Conservation (phyloP, 306 rosid species). For the Albizia julibrissin region DNA sequence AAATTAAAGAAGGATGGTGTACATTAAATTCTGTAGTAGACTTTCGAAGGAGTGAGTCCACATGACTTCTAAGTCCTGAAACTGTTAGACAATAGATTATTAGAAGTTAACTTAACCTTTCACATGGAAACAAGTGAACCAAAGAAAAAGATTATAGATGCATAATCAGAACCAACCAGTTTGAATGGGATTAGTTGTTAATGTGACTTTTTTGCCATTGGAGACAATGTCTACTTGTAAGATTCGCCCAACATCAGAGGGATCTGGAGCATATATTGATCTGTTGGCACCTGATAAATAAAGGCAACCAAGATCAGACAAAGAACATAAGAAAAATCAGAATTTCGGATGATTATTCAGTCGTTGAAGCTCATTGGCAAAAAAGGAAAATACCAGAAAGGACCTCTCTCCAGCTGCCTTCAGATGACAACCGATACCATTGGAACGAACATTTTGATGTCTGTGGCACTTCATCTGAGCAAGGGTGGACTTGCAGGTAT, state of each 20-base stretch:
- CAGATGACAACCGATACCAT: constrained; percentile 89
- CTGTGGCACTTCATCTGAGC: constrained; percentile 64
- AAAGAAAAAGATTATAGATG: neutral
- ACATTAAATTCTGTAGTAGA: constrained; percentile 83
- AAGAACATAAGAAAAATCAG: constrained; percentile 1
- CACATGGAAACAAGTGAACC: neutral
- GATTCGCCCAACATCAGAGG: constrained; percentile 87
- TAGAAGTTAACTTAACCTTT: constrained; percentile 45
- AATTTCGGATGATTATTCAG: constrained; percentile 10
- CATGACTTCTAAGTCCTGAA: constrained; percentile 69
- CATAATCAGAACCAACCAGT: constrained; percentile 62
- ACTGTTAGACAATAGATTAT: constrained; percentile 53
- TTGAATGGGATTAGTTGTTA: constrained; percentile 77
- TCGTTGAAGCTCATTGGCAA: neutral
- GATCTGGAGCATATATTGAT: constrained; percentile 81
- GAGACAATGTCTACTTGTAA: constrained; percentile 75
- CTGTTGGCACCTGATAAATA: constrained; percentile 66
- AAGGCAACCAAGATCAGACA: constrained; percentile 35
- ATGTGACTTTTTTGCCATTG: constrained; percentile 58
- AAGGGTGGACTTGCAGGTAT: constrained; percentile 55
- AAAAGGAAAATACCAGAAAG: constrained; percentile 63
- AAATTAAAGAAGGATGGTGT: constrained; percentile 41
- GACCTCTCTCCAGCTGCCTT: constrained; percentile 81
- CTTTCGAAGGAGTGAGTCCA: constrained; percentile 75
- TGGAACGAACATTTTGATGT: constrained; percentile 77